A percentile compares a stretch with the other conserved stretches of the same genome.
phyloP scores from a whole-genome alignment of 2,329 filamentous ascomycete species.

The Hypoxylon sp. region DNA sequence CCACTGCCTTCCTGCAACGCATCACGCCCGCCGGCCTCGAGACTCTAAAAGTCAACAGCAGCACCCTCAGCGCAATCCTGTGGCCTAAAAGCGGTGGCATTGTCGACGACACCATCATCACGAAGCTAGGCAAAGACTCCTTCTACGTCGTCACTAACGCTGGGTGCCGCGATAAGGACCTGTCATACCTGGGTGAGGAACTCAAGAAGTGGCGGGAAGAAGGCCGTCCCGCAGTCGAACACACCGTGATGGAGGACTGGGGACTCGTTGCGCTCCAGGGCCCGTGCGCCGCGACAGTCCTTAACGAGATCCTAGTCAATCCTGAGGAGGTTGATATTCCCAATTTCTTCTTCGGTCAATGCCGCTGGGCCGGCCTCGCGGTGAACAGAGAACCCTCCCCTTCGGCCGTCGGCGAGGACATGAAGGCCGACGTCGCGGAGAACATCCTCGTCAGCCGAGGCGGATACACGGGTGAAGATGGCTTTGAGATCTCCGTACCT shows the following conservation, averaged over 20 bases:
- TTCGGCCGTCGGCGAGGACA: too few species aligned
- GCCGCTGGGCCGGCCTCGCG: constrained; percentile 75
- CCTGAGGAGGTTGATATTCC: constrained; percentile 69
- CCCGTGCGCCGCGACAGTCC: constrained; percentile 78
- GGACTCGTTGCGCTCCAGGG: constrained; percentile 93
- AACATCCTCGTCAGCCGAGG: constrained; percentile 84
- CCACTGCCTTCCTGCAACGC: constrained; percentile 83
- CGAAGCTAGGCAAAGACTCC: constrained; percentile 77
- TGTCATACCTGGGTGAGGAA: constrained; percentile 80
- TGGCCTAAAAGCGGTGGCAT: constrained; percentile 88
- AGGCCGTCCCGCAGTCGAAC: constrained; percentile 69
- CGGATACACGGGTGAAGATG: constrained; percentile 98
- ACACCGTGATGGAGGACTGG: constrained; percentile 78
- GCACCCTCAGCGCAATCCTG: constrained; percentile 87
- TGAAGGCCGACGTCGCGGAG: constrained; percentile 58
- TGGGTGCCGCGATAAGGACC: constrained; percentile 90
- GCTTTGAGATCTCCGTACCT: constrained; percentile 94
- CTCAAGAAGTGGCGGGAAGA: constrained; percentile 72
- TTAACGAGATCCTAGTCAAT: constrained; percentile 73
- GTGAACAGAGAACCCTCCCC: constrained; percentile 70
- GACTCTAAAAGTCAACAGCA: constrained; percentile 75
- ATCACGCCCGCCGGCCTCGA: constrained; percentile 84
- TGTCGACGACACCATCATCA: constrained; percentile 94
- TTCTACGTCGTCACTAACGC: constrained; percentile 98
- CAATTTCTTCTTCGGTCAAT: constrained; percentile 86